A percentile compares a stretch with the other conserved stretches of the same genome.
Conservation (phyloP, 164 flowering plant genomes). For the Pachysandra terminalis region DNA sequence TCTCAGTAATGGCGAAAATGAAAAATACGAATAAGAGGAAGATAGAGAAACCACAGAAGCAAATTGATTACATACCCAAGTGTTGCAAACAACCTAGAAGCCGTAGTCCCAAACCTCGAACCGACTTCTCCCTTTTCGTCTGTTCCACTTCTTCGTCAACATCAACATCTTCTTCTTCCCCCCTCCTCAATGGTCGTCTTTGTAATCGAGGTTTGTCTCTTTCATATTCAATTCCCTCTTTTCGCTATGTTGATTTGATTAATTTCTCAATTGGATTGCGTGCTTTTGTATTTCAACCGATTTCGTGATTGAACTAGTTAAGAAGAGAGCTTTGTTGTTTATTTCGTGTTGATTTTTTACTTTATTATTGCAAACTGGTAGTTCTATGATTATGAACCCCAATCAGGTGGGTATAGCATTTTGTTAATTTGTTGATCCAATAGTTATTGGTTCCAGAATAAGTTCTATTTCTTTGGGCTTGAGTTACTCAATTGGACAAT, state of each 20-base stretch:
- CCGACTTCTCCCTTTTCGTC: conserved; percentile 37
- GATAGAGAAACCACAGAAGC: background rate
- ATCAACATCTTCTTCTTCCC: too few species aligned
- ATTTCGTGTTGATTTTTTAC: too few species aligned
- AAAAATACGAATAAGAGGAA: conserved; percentile 5
- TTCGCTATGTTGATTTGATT: background rate
- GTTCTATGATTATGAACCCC: too few species aligned
- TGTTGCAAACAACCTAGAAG: conserved; percentile 36
- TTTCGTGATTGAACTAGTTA: too few species aligned
- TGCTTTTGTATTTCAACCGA: background rate
- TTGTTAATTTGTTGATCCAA: too few species aligned
- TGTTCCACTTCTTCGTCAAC: conserved; percentile 10
- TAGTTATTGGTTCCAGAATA: too few species aligned
- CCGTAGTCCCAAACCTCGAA: conserved; percentile 34
- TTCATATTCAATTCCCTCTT: background rate
- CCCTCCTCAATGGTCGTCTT: conserved; percentile 1
- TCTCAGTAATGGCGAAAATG: conserved; percentile 20
- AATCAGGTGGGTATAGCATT: too few species aligned
- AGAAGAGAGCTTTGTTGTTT: too few species aligned
- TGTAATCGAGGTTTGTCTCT: conserved; percentile 13
- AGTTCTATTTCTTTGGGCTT: too few species aligned
- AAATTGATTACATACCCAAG: conserved; percentile 26
- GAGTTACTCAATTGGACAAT: too few species aligned
- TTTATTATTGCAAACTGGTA: too few species aligned
- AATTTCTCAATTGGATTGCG: background rate